These are phyloP conservation scores for Lentinula boryana DNA, from an alignment of 768 basidiomycete species.

Conservation along the genomic window DNA sequence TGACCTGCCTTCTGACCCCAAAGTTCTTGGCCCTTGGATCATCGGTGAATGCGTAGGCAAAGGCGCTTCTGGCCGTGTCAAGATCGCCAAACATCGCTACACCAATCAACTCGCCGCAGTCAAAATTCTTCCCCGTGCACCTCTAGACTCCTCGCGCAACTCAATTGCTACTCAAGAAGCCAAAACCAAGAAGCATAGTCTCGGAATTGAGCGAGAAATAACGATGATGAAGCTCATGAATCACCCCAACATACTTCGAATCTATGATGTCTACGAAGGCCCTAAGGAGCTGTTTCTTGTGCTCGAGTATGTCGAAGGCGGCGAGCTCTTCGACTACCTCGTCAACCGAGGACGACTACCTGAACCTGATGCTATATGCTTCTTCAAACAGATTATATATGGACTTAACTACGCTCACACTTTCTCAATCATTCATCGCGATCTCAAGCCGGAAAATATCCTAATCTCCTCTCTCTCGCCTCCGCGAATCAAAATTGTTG, in stretches of 20 bases:
- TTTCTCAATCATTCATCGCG: conserved; percentile 96
- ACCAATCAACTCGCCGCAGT: conserved; percentile 93
- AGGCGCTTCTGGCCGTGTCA: conserved; percentile 91
- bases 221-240: conserved; percentile 99
- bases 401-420: conserved; percentile 96
- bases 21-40: conserved; percentile 85
- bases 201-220: conserved; percentile 91
- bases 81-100: conserved; percentile 80
- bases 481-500: conserved; percentile 90
- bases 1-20: conserved; percentile 81
- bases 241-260: conserved; percentile 92
- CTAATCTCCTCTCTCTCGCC: conserved; percentile 79
- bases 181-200: conserved; percentile 73
- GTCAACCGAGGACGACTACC: conserved; percentile 82
- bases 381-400: conserved; percentile 94
- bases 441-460: conserved; percentile 97
- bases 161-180: conserved; percentile 61
- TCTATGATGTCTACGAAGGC: conserved; percentile 95
- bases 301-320: conserved; percentile 92
- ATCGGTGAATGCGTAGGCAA: conserved; percentile 93
- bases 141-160: conserved; percentile 66
- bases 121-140: conserved; percentile 88
- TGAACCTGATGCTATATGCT: conserved; percentile 76
- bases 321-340: conserved; percentile 95
- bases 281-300: conserved; percentile 88